Evolutionary conservation across 2,329 filamentous ascomycete species (phyloP).

Genomic region (Monilinia aucupariae): DNA sequence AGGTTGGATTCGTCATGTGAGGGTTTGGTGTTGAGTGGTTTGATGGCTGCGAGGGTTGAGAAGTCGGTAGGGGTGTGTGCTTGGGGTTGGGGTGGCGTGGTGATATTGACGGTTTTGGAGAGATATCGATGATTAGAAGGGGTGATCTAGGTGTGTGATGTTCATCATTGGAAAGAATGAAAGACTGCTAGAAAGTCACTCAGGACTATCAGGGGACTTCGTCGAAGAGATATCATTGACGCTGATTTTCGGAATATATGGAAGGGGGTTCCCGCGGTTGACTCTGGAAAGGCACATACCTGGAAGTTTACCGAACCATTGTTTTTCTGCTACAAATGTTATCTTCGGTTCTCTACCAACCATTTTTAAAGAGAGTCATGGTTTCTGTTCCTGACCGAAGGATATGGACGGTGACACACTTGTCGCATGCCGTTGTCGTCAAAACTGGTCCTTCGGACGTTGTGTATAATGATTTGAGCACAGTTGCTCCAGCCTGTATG

Average conservation of each 20-base stretch:
- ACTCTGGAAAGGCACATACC: too few species aligned
- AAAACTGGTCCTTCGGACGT: background rate
- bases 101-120: background rate
- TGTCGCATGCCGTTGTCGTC: too few species aligned
- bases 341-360: background rate
- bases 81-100: background rate
- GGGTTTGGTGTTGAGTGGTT: background rate
- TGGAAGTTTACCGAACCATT: background rate
- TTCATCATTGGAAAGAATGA: background rate
- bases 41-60: too few species aligned
- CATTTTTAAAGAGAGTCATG: background rate
- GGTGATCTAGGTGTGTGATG: background rate
- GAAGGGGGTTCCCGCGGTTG: too few species aligned
- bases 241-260: background rate
- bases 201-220: background rate
- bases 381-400: background rate
- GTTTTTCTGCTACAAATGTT: background rate
- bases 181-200: background rate
- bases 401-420: background rate
- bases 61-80: background rate
- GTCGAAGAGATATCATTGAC: background rate
- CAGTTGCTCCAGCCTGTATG: background rate
- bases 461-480: background rate
- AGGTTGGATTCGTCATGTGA: background rate
- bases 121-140: background rate